Evolutionary conservation across 2,329 filamentous ascomycete species (phyloP), one percentile per base, ranked within the genome.

Genomic region (Clarireedia paspali): DNA sequence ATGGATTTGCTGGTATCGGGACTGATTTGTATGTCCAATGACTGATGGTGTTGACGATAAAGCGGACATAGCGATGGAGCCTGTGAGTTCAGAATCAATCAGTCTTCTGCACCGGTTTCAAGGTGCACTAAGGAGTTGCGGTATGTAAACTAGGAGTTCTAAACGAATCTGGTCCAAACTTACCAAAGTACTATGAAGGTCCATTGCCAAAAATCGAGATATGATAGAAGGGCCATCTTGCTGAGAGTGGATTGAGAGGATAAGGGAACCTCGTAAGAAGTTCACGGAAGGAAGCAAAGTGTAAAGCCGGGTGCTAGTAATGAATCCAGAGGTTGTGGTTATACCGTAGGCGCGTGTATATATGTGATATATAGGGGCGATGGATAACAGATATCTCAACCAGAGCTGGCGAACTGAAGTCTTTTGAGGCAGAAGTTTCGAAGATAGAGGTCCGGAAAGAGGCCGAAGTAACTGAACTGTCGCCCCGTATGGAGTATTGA

Each of bases 1-100:
- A 84, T n/a, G 92, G 90, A 60, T 90, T 88, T 57, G 83, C 82
- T 42, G 90, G 87, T 54, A 92, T 87, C 44, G 88, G 88, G 60
- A 91, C 88, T 26, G 91, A 91, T 71, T 84, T 88, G 75, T 95
- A 96, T 10, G 77, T 78, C 88, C 89, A 94, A 70, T 95, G 91
- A 65, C 88, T 90, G 65, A 88, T 75, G 66, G 89, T 83, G 70
- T 96, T 94, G 64, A 95, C 85, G 65, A 95, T 77, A 63, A 95
- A 80, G 62, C 92, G 88, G 59, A 90, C 67, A 74, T 96, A 96
- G 64, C 92, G 87, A 77, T 95, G 90, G 59, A 92, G 68, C 83
- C 91, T 95, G 68, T 38, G 23, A 23, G 17, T 50, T 38, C 47
- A 50, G 5, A 23, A 24, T 39, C 24, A 44, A 12, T 34, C 39